Evolutionary conservation across 805 yeast genomes (phyloP), one percentile per base, ranked within the genome.

Genomic region (Metschnikowia borealis): DNA sequence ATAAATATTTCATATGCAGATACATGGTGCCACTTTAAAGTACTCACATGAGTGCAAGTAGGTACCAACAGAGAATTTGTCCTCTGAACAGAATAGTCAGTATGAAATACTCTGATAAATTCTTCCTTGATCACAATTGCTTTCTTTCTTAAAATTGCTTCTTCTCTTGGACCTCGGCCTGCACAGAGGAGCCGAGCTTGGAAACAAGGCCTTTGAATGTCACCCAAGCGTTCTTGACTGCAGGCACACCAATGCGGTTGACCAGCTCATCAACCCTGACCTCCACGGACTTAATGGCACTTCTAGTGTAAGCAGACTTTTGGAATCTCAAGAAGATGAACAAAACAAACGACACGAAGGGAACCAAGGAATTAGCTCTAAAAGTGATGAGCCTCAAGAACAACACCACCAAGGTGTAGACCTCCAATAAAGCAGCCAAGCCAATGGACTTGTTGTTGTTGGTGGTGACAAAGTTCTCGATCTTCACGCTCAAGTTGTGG

Each of bases 241-340:
- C 62, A 13, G 77, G 75, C 38, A 60, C 59, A 6, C 61, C 49
- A n/a, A 52, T 39, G 26, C 58, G 52, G 61, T 62, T 64, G 47
- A 70, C 67, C 15, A 58, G 44, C n/a, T 61, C 60, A 49, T 73
- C 77, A 48, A 69, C 55, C 48, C 59, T 61, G 44, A 86, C 83
- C 67, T 87, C 95, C 73, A 85, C 73, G 47, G 77, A 73, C 70
- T 85, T 82, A 63, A 89, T 73, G 32, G 82, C 83, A 54, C 79
- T 72, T 68, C 88, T 84, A 49, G 89, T 85, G 71, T 82, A 83
- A 31, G 81, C 73, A 3, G 94, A 85, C 57, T 82, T 83, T 63
- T 89, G 95, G 64, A 75, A 87, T 67, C 96, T 81, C 50, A 85
- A 67, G 67, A 87, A 87, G 68, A 89, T 75, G 71, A 91, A 91